These are phyloP conservation scores for Fistulinella cinereoalba DNA, from an alignment of 1,284 basidiomycete species.

Conservation along the genomic window DNA sequence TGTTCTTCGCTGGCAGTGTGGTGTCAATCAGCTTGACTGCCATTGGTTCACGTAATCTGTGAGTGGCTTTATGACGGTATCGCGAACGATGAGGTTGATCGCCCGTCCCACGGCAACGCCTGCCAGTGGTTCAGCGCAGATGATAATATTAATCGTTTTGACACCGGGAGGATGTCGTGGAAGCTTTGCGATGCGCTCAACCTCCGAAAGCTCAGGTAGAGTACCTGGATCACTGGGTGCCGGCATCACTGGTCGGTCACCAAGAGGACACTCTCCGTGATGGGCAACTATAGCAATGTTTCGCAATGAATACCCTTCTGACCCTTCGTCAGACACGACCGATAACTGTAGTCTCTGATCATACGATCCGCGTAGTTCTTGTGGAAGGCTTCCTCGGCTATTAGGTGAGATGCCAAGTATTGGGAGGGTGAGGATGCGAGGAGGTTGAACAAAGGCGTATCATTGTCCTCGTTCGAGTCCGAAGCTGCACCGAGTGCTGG, in stretches of 20 bases:
- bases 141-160: conserved; percentile 27
- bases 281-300: conserved; percentile 11
- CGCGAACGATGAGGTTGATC: conserved; percentile 18
- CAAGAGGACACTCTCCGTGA: conserved; percentile 3
- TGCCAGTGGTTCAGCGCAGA: conserved; percentile 33
- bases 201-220: conserved; percentile 10
- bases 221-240: conserved; percentile 4
- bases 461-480: neutral
- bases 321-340: neutral
- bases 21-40: conserved; percentile 19
- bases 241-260: neutral
- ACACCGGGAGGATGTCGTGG: conserved; percentile 20
- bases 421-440: conserved; percentile 23
- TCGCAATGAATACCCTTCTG: conserved; percentile 11
- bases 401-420: conserved; percentile 19
- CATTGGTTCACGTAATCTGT: conserved; percentile 26
- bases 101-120: conserved; percentile 22
- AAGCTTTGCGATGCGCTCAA: conserved; percentile 17
- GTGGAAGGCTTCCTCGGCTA: conserved; percentile 20
- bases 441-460: conserved; percentile 6
- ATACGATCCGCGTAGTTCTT: conserved; percentile 17
- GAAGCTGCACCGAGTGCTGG: too few species aligned
- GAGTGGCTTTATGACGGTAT: conserved; percentile 25
- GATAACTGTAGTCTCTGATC: conserved; percentile 14
- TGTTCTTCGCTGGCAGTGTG: conserved; percentile 18